Evolutionary conservation across 179 eudicot species (phyloP), one percentile per base, ranked within the genome.

Genomic region (Vitellaria paradoxa): DNA sequence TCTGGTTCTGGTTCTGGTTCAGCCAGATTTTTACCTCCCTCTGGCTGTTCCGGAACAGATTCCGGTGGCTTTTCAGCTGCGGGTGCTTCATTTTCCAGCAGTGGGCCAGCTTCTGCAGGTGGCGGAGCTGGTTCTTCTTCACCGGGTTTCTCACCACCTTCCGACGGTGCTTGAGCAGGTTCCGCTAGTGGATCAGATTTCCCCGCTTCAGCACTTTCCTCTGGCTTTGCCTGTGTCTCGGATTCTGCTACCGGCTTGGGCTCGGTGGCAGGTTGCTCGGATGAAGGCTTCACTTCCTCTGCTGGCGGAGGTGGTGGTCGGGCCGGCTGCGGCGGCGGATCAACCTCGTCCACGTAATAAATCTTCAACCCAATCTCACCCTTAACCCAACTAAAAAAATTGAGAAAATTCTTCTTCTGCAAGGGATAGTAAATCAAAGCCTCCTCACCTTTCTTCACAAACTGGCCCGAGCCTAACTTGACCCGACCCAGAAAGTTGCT

Each of bases 331-430:
- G 82, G 79, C 0, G 84, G 84, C 0, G 85, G 86, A 1, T 80
- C 80, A 24, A 74, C 71, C 14, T 91, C 95, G 37, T 90, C 91
- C 10, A 72, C 79, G 66, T 84, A 90, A 57, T 96, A 96, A 23
- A 93, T 85, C 84, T 96, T 96, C 42, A 96, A 77, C 0, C 99
- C 99, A 73, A 96, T 83, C 70, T 96, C 94, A 5, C 99, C 99
- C 55, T 84, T 92, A 56, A 91, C 83, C 96, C 96, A 93, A 74
- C 88, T 89, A 12, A 90, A 77, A 30, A 91, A 70, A 57, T 81
- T 30, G 37, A 30, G 2, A 30, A 30, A 2, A 30, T 30, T 2
- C 81, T 93, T 96, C 82, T 89, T 91, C 79, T 89, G 91, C 50
- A 96, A 78, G 0, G 89, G 88, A 53, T 90, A 93, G 18, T 91